These are phyloP conservation scores for Aspergillus flavus DNA, from an alignment of 2,329 filamentous ascomycete species.

Conservation along the genomic window DNA sequence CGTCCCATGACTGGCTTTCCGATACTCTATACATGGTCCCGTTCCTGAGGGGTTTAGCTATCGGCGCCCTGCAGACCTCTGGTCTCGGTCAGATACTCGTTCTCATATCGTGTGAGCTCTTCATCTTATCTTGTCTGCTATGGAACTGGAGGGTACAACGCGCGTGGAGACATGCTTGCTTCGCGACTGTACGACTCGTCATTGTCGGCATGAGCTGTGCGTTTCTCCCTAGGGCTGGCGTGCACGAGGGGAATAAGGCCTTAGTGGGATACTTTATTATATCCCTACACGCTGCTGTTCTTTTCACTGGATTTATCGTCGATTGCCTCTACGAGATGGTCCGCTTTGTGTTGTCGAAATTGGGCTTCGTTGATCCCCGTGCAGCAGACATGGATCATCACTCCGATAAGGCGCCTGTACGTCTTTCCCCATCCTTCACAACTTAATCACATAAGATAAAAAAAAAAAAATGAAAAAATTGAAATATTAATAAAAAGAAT, in stretches of 20 bases:
- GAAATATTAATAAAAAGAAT: not conserved
- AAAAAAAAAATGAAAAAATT: not conserved
- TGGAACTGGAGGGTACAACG: not conserved
- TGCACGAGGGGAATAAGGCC: not conserved
- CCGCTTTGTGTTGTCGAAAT: not conserved
- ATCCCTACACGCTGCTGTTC: not conserved
- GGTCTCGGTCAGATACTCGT: slow-evolving; percentile 12
- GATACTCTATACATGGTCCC: slow-evolving; percentile 13
- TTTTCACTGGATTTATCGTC: not conserved
- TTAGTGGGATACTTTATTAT: not conserved
- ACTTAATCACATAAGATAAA: not conserved
- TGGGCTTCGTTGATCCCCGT: not conserved
- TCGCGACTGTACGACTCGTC: not conserved
- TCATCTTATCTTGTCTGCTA: not conserved
- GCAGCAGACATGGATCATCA: not conserved
- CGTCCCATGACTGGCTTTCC: slow-evolving; percentile 1
- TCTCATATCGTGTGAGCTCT: slow-evolving; percentile 2
- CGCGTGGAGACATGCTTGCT: not conserved
- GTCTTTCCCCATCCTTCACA: not conserved
- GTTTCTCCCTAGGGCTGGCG: not conserved
- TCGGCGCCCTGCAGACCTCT: slow-evolving; percentile 13
- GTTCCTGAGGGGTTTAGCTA: slow-evolving; percentile 12
- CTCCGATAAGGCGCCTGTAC: not conserved
- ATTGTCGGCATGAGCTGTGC: not conserved
- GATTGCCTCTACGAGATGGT: not conserved